Conservation (phyloP, 768 basidiomycete species). For the Boletus vermiculosoides region DNA sequence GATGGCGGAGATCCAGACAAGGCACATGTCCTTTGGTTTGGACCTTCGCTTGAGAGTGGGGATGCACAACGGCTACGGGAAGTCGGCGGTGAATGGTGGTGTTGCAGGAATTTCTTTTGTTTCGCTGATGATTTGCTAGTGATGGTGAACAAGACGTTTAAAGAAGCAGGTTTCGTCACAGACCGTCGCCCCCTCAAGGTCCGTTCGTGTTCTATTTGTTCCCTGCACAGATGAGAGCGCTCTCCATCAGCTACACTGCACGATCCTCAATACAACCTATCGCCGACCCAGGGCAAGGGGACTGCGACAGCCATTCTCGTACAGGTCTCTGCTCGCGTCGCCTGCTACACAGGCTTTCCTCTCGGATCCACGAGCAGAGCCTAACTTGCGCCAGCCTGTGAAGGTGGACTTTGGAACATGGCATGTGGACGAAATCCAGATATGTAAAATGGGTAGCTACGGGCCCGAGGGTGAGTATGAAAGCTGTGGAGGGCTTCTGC, state of each 20-base stretch:
- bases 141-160: constrained; percentile 41
- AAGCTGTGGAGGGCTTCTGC: constrained; percentile 34
- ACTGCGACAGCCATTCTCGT: constrained; percentile 43
- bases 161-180: constrained; percentile 40
- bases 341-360: constrained; percentile 12
- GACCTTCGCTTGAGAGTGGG: constrained; percentile 40
- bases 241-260: constrained; percentile 44
- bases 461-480: constrained; percentile 64
- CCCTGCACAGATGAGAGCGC: not conserved
- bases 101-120: not conserved
- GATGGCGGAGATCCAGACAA: constrained; percentile 35
- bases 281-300: constrained; percentile 35
- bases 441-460: constrained; percentile 72
- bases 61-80: constrained; percentile 30
- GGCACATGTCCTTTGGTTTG: constrained; percentile 59
- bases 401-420: constrained; percentile 53
- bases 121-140: constrained; percentile 31
- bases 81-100: constrained; percentile 36
- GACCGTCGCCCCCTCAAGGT: constrained; percentile 55
- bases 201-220: not conserved
- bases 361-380: not conserved
- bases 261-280: constrained; percentile 48
- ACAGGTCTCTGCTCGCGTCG: constrained; percentile 35
- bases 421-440: constrained; percentile 53
- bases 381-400: constrained; percentile 23